Evolutionary conservation across 768 basidiomycete genomes (phyloP).

Genomic region (Astraeus odoratus): DNA sequence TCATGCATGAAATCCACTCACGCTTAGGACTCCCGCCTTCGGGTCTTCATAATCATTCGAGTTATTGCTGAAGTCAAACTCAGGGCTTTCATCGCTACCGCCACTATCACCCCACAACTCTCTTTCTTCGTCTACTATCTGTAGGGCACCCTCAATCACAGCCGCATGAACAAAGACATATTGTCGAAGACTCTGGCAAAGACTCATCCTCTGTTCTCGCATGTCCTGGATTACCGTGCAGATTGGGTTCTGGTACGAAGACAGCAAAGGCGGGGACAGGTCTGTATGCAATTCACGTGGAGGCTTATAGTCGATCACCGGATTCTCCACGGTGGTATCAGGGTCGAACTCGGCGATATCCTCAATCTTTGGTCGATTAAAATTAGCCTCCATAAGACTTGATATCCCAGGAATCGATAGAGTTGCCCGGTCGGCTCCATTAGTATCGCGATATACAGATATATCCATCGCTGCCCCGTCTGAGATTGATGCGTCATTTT

Average conservation of each 20-base stretch:
- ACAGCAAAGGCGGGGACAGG: conserved; percentile 51
- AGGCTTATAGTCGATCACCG: conserved; percentile 48
- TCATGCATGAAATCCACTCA: not conserved
- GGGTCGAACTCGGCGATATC: conserved; percentile 3
- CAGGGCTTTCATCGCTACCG: conserved; percentile 17
- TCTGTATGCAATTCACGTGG: conserved; percentile 54
- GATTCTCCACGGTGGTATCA: conserved; percentile 9
- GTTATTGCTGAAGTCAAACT: conserved; percentile 5
- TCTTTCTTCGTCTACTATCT: conserved; percentile 69
- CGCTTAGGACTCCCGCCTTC: conserved; percentile 4
- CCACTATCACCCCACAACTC: conserved; percentile 26
- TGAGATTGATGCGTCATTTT: not conserved
- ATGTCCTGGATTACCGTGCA: conserved; percentile 84
- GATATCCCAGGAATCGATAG: not conserved
- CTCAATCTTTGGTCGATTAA: not conserved
- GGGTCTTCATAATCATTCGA: conserved; percentile 10
- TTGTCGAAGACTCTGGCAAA: conserved; percentile 91
- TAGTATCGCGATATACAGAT: not conserved
- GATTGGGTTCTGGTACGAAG: conserved; percentile 68
- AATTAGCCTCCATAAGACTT: conserved; percentile 1
- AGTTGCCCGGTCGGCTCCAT: not conserved
- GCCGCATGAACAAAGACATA: conserved; percentile 91
- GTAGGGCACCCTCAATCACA: conserved; percentile 72
- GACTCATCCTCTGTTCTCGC: conserved; percentile 93
- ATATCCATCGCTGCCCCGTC: not conserved